Base-by-base conservation (phyloP, 192 early-diverging fungal species). In the Funneliformis mosseae region DNA sequence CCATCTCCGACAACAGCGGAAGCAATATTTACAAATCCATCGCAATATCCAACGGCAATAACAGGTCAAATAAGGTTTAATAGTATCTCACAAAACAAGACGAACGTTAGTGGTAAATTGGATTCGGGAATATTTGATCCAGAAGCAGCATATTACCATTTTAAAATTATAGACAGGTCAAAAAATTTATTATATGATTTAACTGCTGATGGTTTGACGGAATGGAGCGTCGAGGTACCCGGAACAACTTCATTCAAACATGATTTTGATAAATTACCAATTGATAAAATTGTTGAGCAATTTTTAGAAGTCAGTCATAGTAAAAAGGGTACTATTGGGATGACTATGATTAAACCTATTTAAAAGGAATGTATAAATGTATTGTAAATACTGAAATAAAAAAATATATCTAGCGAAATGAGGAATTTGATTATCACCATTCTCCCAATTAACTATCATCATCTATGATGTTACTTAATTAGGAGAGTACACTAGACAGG, bases 351-450 rank as follows among this genome's bases (percentile, higher is more conserved):
- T 21, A 55, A 55, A 55, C 6, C 50, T 7, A 21, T 55, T 21
- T 55, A 55, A 55, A 21, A 0, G 5, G 0, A 18, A 5, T 16
- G 5, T 18, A 5, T 4, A 18, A 55, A 33, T 33, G 33, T 55
- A 55, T 55, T 55, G 85, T 83, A 39, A 33, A 33, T 33, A 33
- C 3, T 33, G 33, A 33, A 33, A 33, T 33, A 33, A 33, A 33
- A 33, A 3, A n/a, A n/a, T n/a, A 33, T 33, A 33, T 33, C 33
- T 33, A 33, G 33, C 3, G 3, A 33, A 33, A 33, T 33, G 33
- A 33, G 33, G 3, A 33, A 33, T 33, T 33, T 33, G 33, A 33
- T 33, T 33, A 33, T 33, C 33, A 33, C 3, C n/a, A n/a, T 33
- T 33, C 3, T 33, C 0, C 33, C 3, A 2, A 33, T 33, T 33